phyloP scores from a whole-genome alignment of 768 basidiomycete genomes.

The Suillus placidus region DNA sequence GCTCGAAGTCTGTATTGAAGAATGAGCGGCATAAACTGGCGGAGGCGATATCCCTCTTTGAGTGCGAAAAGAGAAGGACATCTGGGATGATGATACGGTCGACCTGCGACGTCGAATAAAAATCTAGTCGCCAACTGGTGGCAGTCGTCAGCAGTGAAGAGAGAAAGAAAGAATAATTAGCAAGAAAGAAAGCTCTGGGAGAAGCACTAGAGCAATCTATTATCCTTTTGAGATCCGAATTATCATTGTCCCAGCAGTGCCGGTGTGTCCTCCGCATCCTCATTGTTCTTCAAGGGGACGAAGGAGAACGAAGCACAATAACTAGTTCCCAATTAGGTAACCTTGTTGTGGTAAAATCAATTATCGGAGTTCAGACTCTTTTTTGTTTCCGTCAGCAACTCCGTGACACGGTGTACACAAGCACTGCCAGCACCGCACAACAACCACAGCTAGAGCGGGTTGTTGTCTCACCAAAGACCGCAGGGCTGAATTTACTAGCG shows the following conservation, averaged over 20 bases:
- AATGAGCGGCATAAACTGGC: slow-evolving; percentile 59
- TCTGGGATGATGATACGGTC: slow-evolving; percentile 33
- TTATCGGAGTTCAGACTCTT: not conserved
- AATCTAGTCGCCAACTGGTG: slow-evolving; percentile 5
- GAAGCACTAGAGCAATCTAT: slow-evolving; percentile 9
- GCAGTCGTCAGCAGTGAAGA: slow-evolving; percentile 17
- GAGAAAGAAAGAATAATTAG: slow-evolving; percentile 8
- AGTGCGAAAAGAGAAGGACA: slow-evolving; percentile 31
- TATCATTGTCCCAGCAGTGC: slow-evolving; percentile 16
- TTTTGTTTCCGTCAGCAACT: not conserved
- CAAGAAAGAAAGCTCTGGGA: slow-evolving; percentile 17
- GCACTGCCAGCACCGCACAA: too few relatives aligned
- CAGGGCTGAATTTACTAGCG: not conserved
- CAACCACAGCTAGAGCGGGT: not conserved
- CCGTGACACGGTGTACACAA: too few relatives aligned
- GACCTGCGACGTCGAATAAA: slow-evolving; percentile 39
- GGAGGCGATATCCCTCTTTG: slow-evolving; percentile 45
- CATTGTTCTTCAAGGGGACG: slow-evolving; percentile 31
- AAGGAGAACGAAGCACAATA: slow-evolving; percentile 25
- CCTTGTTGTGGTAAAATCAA: not conserved
- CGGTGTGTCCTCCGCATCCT: slow-evolving; percentile 3
- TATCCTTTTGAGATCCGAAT: slow-evolving; percentile 23
- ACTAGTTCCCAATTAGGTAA: slow-evolving; percentile 24
- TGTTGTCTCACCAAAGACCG: not conserved
- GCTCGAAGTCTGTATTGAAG: slow-evolving; percentile 29